These are phyloP conservation scores for Mortierella alpina DNA, from an alignment of 192 early-diverging fungal genomes.

Conservation along the genomic window DNA sequence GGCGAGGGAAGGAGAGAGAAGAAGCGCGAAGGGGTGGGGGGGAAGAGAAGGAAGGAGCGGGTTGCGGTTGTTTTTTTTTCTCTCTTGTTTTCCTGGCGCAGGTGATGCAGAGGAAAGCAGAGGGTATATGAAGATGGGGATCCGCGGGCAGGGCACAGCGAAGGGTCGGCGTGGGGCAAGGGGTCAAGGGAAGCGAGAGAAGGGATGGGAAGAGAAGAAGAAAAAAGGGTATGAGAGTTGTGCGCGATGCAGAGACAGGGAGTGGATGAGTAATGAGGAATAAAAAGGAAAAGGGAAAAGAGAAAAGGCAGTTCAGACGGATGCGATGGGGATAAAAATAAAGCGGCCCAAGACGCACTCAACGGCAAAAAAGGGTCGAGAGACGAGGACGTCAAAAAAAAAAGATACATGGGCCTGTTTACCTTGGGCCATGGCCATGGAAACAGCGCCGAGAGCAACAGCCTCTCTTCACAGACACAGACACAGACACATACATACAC, in stretches of 20 bases:
- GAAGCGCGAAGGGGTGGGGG: neutral
- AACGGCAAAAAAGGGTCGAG: too few species aligned
- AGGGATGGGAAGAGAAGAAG: too few species aligned
- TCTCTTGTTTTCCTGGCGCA: neutral
- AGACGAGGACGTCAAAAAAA: too few species aligned
- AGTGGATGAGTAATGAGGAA: neutral
- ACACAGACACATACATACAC: too few species aligned
- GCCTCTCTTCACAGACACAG: too few species aligned
- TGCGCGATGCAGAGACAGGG: neutral
- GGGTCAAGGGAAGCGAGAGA: neutral
- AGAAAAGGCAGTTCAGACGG: neutral
- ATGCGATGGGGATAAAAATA: neutral
- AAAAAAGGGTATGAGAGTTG: neutral
- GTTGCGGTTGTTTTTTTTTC: neutral
- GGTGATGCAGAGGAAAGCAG: too few species aligned
- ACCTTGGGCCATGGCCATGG: too few species aligned
- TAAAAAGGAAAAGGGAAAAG: neutral
- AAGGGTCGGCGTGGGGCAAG: neutral
- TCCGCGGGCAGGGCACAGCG: too few species aligned
- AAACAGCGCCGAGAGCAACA: too few species aligned
- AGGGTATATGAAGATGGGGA: neutral
- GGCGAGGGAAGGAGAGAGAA: neutral
- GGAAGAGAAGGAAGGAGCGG: neutral
- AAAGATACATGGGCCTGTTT: too few species aligned
- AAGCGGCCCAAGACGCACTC: neutral